phyloP scores from a whole-genome alignment of 2,329 filamentous ascomycete species.

The Botrytis fabae region DNA sequence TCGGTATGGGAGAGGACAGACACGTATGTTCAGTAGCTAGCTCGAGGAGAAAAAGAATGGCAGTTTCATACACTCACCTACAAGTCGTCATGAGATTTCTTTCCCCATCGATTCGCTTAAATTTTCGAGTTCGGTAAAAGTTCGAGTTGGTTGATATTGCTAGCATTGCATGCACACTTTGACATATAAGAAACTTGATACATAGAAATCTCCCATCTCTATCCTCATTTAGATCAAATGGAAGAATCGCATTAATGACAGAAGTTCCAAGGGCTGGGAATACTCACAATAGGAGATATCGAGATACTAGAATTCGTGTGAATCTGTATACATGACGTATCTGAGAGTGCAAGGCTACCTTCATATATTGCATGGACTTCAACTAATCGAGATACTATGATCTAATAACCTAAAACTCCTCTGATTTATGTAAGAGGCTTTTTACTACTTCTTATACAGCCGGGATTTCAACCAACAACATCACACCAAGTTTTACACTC shows the following conservation, averaged over 20 bases:
- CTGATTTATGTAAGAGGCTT: neutral
- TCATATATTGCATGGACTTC: neutral
- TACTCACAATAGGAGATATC: neutral
- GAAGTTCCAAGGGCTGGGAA: neutral
- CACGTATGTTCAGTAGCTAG: neutral
- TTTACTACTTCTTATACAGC: neutral
- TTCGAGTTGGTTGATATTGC: neutral
- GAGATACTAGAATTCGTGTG: neutral
- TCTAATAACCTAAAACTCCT: neutral
- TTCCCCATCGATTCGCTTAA: neutral
- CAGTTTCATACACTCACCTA: fast-evolving
- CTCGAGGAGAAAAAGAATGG: neutral
- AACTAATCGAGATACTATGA: neutral
- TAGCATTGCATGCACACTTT: neutral
- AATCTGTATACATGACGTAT: neutral
- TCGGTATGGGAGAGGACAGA: neutral
- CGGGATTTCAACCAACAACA: neutral
- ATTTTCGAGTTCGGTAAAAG: neutral
- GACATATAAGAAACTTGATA: neutral
- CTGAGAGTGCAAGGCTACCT: neutral
- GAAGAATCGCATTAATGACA: neutral
- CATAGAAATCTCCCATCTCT: too few relatives aligned
- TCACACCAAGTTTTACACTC: neutral
- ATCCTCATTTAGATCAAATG: neutral
- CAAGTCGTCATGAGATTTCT: neutral